Evolutionary conservation across 331 rosid species (phyloP).

Genomic region (Saraca asoca): DNA sequence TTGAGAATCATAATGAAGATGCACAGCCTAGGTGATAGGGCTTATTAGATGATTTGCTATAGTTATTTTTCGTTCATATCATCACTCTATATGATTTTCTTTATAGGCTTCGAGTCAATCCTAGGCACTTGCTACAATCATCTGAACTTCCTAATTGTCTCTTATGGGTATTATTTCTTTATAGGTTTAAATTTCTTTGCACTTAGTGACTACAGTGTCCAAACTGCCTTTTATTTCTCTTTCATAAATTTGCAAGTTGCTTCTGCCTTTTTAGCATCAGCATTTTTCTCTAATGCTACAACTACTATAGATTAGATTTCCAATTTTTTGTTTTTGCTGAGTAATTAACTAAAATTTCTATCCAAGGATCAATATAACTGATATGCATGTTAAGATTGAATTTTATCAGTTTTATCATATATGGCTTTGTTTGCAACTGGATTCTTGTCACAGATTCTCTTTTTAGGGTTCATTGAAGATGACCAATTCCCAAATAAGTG

Average conservation of each 20-base stretch:
- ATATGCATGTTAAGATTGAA: neutral
- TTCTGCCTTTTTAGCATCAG: conserved; percentile 58
- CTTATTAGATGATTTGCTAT: conserved; percentile 60
- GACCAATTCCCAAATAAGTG: conserved; percentile 56
- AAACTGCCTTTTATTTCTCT: conserved; percentile 49
- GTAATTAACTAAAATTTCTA: neutral
- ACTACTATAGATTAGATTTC: conserved; percentile 80
- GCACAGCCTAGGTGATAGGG: conserved; percentile 69
- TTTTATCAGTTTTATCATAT: conserved; percentile 60
- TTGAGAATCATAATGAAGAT: conserved; percentile 71
- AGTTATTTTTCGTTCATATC: conserved; percentile 49
- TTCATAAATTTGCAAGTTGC: conserved; percentile 60
- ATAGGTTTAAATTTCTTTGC: conserved; percentile 58
- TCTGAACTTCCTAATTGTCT: neutral
- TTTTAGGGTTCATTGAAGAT: conserved; percentile 48
- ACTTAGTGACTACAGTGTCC: conserved; percentile 55
- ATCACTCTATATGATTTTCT: conserved; percentile 50
- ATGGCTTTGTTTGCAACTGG: conserved; percentile 73
- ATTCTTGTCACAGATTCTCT: conserved; percentile 57
- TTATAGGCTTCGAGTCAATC: conserved; percentile 49
- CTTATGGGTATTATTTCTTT: conserved; percentile 3
- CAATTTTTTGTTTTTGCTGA: neutral
- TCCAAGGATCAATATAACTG: neutral
- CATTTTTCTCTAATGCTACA: conserved; percentile 60
- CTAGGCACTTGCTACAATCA: conserved; percentile 40